Conservation (phyloP, 768 basidiomycete genomes). For the Porphyrellus cyaneotinctus region DNA sequence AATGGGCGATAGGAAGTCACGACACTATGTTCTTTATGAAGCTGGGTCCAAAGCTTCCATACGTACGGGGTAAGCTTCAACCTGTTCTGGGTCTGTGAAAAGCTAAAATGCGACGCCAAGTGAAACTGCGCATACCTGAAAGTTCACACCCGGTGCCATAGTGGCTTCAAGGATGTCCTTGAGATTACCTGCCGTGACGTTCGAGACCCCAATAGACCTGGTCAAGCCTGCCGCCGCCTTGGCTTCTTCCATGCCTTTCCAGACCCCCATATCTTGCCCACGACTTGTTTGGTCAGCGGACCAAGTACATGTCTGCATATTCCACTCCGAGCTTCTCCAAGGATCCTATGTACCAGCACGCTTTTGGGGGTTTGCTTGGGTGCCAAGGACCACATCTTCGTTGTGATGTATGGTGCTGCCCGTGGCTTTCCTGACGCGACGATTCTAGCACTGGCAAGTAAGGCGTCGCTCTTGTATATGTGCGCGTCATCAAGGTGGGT, state of each 20-base stretch:
- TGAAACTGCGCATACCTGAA: constrained; percentile 36
- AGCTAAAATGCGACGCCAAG: not conserved
- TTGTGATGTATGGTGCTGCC: constrained; percentile 58
- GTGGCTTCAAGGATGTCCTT: constrained; percentile 42
- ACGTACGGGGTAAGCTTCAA: constrained; percentile 56
- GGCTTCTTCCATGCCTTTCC: constrained; percentile 59
- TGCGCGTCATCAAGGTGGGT: constrained; percentile 67
- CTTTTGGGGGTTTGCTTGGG: constrained; percentile 45
- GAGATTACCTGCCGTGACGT: constrained; percentile 44
- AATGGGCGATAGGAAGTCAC: constrained; percentile 37
- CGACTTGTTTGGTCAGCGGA: constrained; percentile 45
- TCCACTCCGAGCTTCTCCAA: constrained; percentile 50
- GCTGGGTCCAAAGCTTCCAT: constrained; percentile 35
- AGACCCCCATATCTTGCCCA: constrained; percentile 47
- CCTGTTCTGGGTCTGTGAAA: constrained; percentile 23
- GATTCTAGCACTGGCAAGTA: constrained; percentile 50
- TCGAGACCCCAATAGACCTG: constrained; percentile 51
- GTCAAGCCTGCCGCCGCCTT: constrained; percentile 40
- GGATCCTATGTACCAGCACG: constrained; percentile 48
- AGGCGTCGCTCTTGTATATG: constrained; percentile 52
- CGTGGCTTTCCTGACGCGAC: constrained; percentile 47
- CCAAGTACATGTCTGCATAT: constrained; percentile 60
- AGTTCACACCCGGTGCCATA: constrained; percentile 48
- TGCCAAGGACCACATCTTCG: constrained; percentile 40
- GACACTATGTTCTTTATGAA: constrained; percentile 37